Evolutionary conservation across 805 yeast species (phyloP), one percentile per base, ranked within the genome.

Genomic region (Saturnispora ahearnii): DNA sequence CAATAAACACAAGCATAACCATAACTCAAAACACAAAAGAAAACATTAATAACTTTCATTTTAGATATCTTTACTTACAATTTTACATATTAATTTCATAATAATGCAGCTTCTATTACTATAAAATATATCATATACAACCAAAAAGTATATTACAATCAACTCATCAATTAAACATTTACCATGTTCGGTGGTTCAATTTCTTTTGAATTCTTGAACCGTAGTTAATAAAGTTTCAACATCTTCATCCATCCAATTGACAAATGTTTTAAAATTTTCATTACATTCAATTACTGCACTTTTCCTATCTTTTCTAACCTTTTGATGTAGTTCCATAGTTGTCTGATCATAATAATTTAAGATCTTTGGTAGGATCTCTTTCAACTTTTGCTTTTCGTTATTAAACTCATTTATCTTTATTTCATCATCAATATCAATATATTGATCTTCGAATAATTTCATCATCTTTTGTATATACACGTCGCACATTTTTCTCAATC

Each of bases 191-290:
- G 10, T n/a, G 21, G 10, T 26, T 26, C 28, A 38, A 22, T 21
- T 29, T n/a, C 36, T 43, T 43, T 45, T 45, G n/a, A 38, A 46
- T n/a, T 40, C 37, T 37, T 38, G 46, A 40, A 46, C 32, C 1
- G 21, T 45, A 51, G 6, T 47, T 21, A 53, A 46, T 24, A 51
- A 15, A 3, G 10, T 33, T 31, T 49, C 51, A 6, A 49, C 48
- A 36, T 56, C 60, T 18, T 51, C 45, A 21, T 49, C 52, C 36
- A 58, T 48, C 64, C 63, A 60, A 18, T 50, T 41, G 9, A 50
- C 48, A 6, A 59, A 24, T 10, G 28, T 13, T n/a, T 29, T 29
- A 21, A 59, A 49, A 32, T 50, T 38, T 0, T 31, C 10, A 11
- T 51, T 55, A 22, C 55, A 48, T 7, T 52, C 57, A 2, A 31